Evolutionary conservation across 1,284 basidiomycete species (phyloP).

Genomic region (Cutaneotrichosporon sp.): DNA sequence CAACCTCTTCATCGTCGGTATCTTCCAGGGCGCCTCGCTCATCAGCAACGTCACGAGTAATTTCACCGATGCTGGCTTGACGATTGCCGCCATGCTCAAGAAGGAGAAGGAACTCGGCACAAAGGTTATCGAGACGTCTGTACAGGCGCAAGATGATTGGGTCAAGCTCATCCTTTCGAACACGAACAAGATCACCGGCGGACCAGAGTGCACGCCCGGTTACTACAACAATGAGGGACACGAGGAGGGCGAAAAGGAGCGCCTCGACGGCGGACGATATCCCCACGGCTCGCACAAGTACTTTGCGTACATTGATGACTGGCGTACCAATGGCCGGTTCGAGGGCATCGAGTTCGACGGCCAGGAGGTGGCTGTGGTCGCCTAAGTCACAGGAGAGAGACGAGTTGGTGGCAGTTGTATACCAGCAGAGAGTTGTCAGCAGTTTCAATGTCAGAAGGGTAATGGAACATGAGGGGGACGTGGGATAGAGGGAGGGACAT

Average conservation of each 20-base stretch:
- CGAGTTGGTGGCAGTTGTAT: not conserved
- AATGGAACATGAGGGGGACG: not conserved
- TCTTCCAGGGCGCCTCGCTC: conserved; percentile 16
- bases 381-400: not conserved
- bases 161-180: conserved; percentile 13
- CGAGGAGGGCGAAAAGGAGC: conserved; percentile 12
- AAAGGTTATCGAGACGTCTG: conserved; percentile 5
- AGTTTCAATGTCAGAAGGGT: not conserved
- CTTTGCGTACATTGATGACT: conserved; percentile 21
- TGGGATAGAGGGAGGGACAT: too few relatives aligned
- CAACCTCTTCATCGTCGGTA: conserved; percentile 21
- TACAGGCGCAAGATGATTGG: conserved; percentile 13
- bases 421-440: not conserved
- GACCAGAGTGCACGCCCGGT: conserved; percentile 17
- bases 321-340: conserved; percentile 21
- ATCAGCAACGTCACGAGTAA: conserved; percentile 20
- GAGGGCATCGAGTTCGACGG: conserved; percentile 23
- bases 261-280: conserved; percentile 15
- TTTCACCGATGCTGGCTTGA: conserved; percentile 14
- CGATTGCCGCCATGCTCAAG: conserved; percentile 16
- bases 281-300: conserved; percentile 15
- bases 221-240: conserved; percentile 24
- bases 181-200: conserved; percentile 1
- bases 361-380: conserved; percentile 1
- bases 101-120: conserved; percentile 15